Percentiles rank a stretch among this genome's conserved stretches.
Conservation (phyloP, 768 basidiomycete species). For the Lactarius hatsudake region DNA sequence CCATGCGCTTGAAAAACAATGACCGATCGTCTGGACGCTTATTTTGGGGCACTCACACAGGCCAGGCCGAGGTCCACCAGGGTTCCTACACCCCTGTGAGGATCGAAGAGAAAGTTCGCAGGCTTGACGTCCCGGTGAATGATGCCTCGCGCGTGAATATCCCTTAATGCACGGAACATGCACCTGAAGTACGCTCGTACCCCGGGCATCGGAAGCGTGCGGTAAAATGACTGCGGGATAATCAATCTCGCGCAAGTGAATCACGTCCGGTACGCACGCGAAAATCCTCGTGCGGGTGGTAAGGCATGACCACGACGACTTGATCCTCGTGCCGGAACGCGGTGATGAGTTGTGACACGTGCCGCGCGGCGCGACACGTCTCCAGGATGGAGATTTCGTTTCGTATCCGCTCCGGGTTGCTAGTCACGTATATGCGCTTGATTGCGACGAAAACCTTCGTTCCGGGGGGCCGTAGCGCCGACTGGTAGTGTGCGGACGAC, state of each 20-base stretch:
- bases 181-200: constrained; percentile 88
- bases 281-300: constrained; percentile 90
- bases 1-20: constrained; percentile 33
- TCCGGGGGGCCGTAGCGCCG: constrained; percentile 39
- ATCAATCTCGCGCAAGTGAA: constrained; percentile 20
- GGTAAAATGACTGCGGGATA: constrained; percentile 70
- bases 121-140: constrained; percentile 98
- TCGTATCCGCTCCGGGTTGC: constrained; percentile 84
- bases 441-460: constrained; percentile 81
- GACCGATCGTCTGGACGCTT: neutral
- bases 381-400: constrained; percentile 94
- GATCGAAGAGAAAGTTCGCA: constrained; percentile 94
- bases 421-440: constrained; percentile 96
- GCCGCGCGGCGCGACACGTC: constrained; percentile 77
- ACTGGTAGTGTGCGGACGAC: constrained; percentile 68
- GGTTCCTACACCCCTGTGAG: constrained; percentile 75
- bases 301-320: constrained; percentile 92
- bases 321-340: constrained; percentile 91
- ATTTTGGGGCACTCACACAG: constrained; percentile 53
- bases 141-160: constrained; percentile 81
- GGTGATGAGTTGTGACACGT: constrained; percentile 90
- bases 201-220: constrained; percentile 64
- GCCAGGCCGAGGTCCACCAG: constrained; percentile 96
- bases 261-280: constrained; percentile 54
- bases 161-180: constrained; percentile 85